Evolutionary conservation across 352 stramenopile genomes (phyloP), one percentile per base, ranked within the genome.

Genomic region (Globisporangium yorkense): DNA sequence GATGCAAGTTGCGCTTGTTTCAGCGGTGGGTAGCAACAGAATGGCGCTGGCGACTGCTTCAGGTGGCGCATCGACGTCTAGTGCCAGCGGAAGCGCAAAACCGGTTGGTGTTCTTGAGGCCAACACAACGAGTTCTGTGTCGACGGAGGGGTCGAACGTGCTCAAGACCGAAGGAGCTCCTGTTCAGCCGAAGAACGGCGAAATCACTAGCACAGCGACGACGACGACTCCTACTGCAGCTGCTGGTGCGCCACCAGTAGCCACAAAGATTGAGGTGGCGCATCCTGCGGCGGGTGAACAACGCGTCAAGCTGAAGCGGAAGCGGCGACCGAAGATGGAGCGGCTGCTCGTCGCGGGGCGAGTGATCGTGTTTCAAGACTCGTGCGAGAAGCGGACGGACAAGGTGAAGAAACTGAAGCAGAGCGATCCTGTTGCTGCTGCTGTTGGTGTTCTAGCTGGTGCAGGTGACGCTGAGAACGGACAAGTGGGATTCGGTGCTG

Each of bases 381-480:
- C 76, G 21, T 89, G 79, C 48, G 79, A 89, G 51, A 84, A 80
- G 50, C 76, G 68, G 15, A 47, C 37, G 2, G 79, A 87, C 50
- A 87, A 87, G 56, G 55, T 84, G 18, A 71, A 79, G 35, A 89
- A 89, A 43, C 71, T 66, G 45, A 61, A 69, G 33, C 61, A 37
- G 27, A 8, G 24, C 37, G 35, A 46, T n/a, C 13, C 37, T 37
- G 29, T 15, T 18, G 20, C 45, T 49, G 20, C 15, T 31, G 7
- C 10, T 31, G 21, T 39, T 16, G 21, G 8, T 29, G 12, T 8
- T 16, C 4, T 3, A 15, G 47, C 7, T 4, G 31, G 33, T 27
- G 16, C 21, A 20, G 7, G 20, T n/a, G 20, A 21, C 5, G 2
- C 8, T 10, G 18, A 24, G 37, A 31, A 15, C 21, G 35, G 24